phyloP scores from a whole-genome alignment of 768 basidiomycete genomes.

The Serendipita vermifera region DNA sequence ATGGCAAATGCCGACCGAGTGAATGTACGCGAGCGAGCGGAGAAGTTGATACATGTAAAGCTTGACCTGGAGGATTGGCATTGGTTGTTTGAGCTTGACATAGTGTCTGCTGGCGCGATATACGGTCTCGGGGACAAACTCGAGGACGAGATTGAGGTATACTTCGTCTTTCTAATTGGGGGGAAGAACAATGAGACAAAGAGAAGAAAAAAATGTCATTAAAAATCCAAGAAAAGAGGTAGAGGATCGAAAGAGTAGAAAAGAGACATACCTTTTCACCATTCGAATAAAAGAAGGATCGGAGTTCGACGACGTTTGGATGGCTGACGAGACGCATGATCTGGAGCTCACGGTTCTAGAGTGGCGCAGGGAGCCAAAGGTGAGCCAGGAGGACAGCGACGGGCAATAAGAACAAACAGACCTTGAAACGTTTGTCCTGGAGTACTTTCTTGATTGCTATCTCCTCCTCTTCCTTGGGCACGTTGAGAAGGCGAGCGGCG shows the following conservation, averaged over 20 bases:
- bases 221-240: slow-evolving; percentile 10
- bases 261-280: slow-evolving; percentile 88
- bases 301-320: slow-evolving; percentile 95
- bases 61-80: slow-evolving; percentile 99
- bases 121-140: slow-evolving; percentile 99
- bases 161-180: slow-evolving; percentile 91
- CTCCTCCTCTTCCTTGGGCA: slow-evolving; percentile 55
- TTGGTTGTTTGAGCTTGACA: slow-evolving; percentile 98
- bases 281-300: slow-evolving; percentile 97
- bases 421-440: slow-evolving; percentile 99
- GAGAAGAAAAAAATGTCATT: slow-evolving; percentile 9
- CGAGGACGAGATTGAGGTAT: slow-evolving; percentile 96
- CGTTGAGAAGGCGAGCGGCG: slow-evolving; percentile 73
- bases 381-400: background rate
- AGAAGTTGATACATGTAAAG: slow-evolving; percentile 99
- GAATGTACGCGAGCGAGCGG: slow-evolving; percentile 97
- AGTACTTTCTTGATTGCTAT: slow-evolving; percentile 99
- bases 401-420: slow-evolving; percentile 26
- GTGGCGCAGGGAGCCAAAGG: slow-evolving; percentile 9
- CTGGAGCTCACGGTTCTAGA: slow-evolving; percentile 94
- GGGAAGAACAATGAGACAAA: slow-evolving; percentile 12
- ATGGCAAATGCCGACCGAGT: slow-evolving; percentile 98
- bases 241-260: background rate
- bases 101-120: slow-evolving; percentile 98
- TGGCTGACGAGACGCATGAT: slow-evolving; percentile 96